Base-by-base conservation (phyloP, 139 green algal genomes). In the Closterium sp. region DNA sequence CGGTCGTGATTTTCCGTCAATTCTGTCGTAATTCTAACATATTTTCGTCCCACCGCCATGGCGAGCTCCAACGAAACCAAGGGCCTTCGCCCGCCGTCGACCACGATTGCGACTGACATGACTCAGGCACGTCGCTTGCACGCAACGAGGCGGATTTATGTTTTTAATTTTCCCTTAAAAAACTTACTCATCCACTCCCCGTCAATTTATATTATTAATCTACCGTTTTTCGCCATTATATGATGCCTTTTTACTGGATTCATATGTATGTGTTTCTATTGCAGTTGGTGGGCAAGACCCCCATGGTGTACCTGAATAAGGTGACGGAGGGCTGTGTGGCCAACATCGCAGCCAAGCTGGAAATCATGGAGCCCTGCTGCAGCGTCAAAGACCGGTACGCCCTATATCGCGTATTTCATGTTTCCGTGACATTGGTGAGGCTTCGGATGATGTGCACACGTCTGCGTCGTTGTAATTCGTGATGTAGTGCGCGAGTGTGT, bases 251-350 rank as follows among this genome's bases (percentile, higher is more conserved):
- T n/a, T n/a, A n/a, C n/a, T n/a, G n/a, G n/a, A n/a, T n/a, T n/a
- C n/a, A n/a, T n/a, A n/a, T n/a, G n/a, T n/a, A n/a, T 76, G 55
- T 19, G 25, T 76, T 84, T 89, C 9, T 25, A 34, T 19, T 91
- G 90, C 85, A 97, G 91, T 95, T 98, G 16, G 97, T 98, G 31
- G 97, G 96, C 86, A 98, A 98, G 91, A 99, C 98, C 0, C 98
- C 98, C 2, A 98, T 99, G 97, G 97, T 99, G 43, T 96, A 97
- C 64, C 90, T 99, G 6, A 99, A 98, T 92, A 96, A 95, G 31
- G 95, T 99, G 3, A 96, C 95, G 9, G 95, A 97, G 81, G 96
- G 97, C 30, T 97, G 96, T 86, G 92, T 95, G 25, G 97, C 96
- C 0, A 95, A 94, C 28, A 95, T 99, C 2, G 97, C 97, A 0